Conservation (phyloP, 139 green algal species). For the Nannochloris sp. region DNA sequence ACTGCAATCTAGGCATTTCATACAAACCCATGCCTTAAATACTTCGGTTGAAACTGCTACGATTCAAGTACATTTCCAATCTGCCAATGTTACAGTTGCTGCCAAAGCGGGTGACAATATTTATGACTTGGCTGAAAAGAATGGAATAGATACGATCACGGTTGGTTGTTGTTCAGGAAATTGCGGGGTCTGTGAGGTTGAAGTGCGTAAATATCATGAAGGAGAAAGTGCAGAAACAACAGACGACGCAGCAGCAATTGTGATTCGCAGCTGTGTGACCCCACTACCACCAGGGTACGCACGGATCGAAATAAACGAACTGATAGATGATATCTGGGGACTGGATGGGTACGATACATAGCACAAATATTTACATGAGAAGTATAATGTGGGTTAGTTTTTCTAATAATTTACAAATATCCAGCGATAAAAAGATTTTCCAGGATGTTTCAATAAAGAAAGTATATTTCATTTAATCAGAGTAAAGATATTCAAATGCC, state of each 20-base stretch:
- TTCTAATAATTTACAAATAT: no score
- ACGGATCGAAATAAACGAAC: constrained; percentile 3
- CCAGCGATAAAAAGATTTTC: neutral
- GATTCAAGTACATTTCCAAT: constrained; percentile 2
- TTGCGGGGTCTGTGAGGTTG: constrained; percentile 28
- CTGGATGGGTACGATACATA: constrained; percentile 13
- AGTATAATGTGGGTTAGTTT: no score
- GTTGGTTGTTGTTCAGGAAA: constrained; percentile 14
- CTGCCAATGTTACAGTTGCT: neutral
- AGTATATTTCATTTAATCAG: neutral
- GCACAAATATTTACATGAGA: no score
- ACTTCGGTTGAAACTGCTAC: neutral
- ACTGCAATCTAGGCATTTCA: no score
- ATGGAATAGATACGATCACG: constrained; percentile 8
- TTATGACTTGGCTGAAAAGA: constrained; percentile 7
- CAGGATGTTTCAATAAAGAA: neutral
- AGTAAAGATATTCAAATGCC: neutral
- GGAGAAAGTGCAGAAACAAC: neutral
- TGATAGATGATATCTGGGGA: constrained; percentile 15
- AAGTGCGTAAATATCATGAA: constrained; percentile 18
- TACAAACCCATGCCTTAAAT: no score
- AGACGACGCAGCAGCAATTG: neutral
- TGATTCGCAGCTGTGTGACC: constrained; percentile 9
- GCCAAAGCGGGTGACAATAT: neutral
- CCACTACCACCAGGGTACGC: constrained; percentile 4